Evolutionary conservation across 768 basidiomycete species (phyloP), one percentile per base, ranked within the genome.

Genomic region (Leccinum fibrillosum): DNA sequence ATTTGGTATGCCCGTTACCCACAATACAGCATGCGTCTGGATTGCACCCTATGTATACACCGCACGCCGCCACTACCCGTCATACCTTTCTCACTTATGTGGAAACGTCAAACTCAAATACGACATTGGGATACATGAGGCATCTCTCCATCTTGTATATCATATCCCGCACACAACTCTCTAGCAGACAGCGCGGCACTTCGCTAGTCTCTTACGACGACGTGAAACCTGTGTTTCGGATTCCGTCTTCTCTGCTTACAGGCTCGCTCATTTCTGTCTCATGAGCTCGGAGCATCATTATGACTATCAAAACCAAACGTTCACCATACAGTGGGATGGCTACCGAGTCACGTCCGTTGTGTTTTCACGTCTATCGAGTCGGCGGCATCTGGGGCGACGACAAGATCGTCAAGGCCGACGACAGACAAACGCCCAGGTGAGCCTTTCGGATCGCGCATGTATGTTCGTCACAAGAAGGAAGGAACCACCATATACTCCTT

Each of bases 331-430:
- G 39, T n/a, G 39, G 9, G n/a, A 63, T 55, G 62, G 8, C 37
- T 13, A 35, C 23, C 21, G 56, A 58, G 17, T 25, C 55, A 8
- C 50, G 12, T 25, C 58, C 67, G 5, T 23, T 64, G 55, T 64
- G 60, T 50, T 53, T 72, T 12, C 71, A 72, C 39, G 57, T 72
- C 51, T 72, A 72, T 53, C 65, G 69, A 1, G 53, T 62, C 10
- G 72, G 72, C 0, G 57, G 69, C 17, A 54, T 72, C 13, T 69
- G 69, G 59, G 53, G 66, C 19, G 68, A 74, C 23, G 66, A 71
- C 55, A 72, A 58, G 56, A 55, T 72, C 50, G 45, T 72, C 59
- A 64, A 56, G 48, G 69, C 50, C 5, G 71, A 72, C 48, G 71
- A 72, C 48, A 56, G 54, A 35, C 57, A 19, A 32, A 74, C 72